Percentiles rank a stretch among this genome's conserved stretches.
Evolutionary conservation across 495 filamentous ascomycete genomes (phyloP).

Genomic region (Physcia stellaris): DNA sequence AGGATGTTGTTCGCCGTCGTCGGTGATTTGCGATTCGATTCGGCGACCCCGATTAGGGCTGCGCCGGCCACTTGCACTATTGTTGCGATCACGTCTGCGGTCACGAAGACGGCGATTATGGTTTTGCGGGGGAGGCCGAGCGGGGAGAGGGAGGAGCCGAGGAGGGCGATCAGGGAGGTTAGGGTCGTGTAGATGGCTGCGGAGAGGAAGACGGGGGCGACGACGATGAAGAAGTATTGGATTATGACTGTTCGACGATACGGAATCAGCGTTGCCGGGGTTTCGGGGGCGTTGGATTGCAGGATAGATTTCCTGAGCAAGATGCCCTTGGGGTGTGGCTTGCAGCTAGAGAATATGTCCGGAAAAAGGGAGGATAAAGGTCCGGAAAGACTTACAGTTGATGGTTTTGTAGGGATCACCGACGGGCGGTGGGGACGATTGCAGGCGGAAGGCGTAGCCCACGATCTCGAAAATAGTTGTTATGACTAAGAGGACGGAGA

Average conservation of each 20-base stretch:
- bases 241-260: slow-evolving; percentile 5
- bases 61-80: slow-evolving; percentile 36
- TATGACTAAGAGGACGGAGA: slow-evolving; percentile 23
- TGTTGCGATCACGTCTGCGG: slow-evolving; percentile 33
- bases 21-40: slow-evolving; percentile 28
- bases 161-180: slow-evolving; percentile 14
- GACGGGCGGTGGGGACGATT: slow-evolving; percentile 2
- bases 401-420: slow-evolving; percentile 3
- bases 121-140: slow-evolving; percentile 19
- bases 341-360: too few species aligned
- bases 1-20: slow-evolving; percentile 35
- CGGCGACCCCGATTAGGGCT: slow-evolving; percentile 29
- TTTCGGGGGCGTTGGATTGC: too few species aligned
- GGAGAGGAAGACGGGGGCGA: slow-evolving; percentile 19
- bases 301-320: too few species aligned
- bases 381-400: too few species aligned
- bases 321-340: too few species aligned
- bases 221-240: slow-evolving; percentile 14
- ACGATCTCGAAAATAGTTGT: slow-evolving; percentile 22
- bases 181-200: slow-evolving; percentile 23
- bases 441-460: slow-evolving; percentile 15
- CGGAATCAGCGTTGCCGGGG: too few species aligned
- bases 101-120: slow-evolving; percentile 35
- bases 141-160: not conserved
- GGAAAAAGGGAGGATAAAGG: too few species aligned